phyloP scores from a whole-genome alignment of 2,329 filamentous ascomycete genomes.

The Aspergillus brunneoviolaceus region DNA sequence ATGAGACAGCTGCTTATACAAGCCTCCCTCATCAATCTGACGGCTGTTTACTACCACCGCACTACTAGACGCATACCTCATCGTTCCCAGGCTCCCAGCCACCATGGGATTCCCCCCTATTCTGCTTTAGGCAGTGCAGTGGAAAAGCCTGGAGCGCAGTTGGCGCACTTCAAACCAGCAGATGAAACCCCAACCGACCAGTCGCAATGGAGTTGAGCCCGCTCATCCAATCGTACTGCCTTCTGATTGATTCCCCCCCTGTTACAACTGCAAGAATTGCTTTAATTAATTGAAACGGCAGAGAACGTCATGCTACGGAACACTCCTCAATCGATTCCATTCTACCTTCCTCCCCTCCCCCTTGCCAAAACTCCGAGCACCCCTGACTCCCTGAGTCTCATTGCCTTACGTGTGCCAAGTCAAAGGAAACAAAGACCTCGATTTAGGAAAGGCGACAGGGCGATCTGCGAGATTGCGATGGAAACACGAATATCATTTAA shows the following conservation, averaged over 20 bases:
- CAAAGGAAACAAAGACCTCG: not conserved
- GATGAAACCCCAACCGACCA: conserved; percentile 5
- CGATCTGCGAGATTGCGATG: not conserved
- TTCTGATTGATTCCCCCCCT: not conserved
- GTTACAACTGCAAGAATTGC: not conserved
- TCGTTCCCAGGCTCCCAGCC: not conserved
- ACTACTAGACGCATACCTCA: not conserved
- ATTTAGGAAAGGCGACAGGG: not conserved
- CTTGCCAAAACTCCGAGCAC: not conserved
- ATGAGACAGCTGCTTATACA: not conserved
- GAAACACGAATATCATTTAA: not conserved
- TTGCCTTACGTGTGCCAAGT: conserved; percentile 3
- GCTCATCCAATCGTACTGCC: conserved; percentile 3
- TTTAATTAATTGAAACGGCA: not conserved
- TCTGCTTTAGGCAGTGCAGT: not conserved
- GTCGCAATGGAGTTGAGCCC: conserved; percentile 4
- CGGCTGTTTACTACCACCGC: not conserved
- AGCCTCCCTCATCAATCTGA: conserved; percentile 2
- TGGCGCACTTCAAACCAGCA: not conserved
- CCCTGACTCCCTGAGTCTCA: conserved; percentile 2
- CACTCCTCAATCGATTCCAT: not conserved
- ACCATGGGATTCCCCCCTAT: not conserved
- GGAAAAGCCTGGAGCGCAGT: not conserved
- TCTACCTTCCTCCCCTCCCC: not conserved
- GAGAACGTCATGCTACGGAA: not conserved